Evolutionary conservation across 192 early-diverging fungal genomes (phyloP), one percentile per base, ranked within the genome.

Genomic region (Umbelopsis ramanniana): DNA sequence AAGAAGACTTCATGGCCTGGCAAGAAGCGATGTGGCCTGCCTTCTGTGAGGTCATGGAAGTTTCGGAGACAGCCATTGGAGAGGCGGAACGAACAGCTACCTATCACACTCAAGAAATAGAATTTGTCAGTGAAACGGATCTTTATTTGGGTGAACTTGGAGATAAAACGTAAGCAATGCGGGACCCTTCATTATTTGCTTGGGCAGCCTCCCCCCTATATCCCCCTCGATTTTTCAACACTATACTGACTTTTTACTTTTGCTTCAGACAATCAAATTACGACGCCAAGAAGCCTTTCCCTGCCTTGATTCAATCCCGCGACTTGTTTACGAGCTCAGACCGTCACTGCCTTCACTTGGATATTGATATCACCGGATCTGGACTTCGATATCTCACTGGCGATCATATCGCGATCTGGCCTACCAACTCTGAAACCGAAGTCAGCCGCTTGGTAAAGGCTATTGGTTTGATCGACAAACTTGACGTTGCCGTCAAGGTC

Each of bases 1-100:
- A 99, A 78, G 97, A 97, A 54, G 96, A 99, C 76, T 99, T 95
- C 77, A 74, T 95, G 37, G 86, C 88, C 53, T 99, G 97, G 97
- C 95, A 97, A 85, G 91, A 93, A 6, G 84, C 87, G 43, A 87
- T 92, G 69, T 85, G 96, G 85, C 89, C 87, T 35, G 84, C 83
- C 53, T 84, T 95, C 46, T 88, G 89, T 69, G 85, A 85, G 63
- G 83, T 84, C 69, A 88, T 95, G 74, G 87, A 88, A n/a, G 70
- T 93, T 35, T 87, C 87, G 53, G 75, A 78, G 35, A 74, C 53
- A 22, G 35, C 23, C 38, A 22, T 45, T 57, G 26, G 22, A 29
- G 23, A 53, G 38, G 69, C 57, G 52, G 26, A 43, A n/a, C n/a
- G 43, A 43, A 17, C 50, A 67, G 84, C 84, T 24, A 74, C 83